Percentiles rank a stretch among this genome's conserved stretches.
Conservation (phyloP, 106 monocot genomes). For the Gastrodia elata region DNA sequence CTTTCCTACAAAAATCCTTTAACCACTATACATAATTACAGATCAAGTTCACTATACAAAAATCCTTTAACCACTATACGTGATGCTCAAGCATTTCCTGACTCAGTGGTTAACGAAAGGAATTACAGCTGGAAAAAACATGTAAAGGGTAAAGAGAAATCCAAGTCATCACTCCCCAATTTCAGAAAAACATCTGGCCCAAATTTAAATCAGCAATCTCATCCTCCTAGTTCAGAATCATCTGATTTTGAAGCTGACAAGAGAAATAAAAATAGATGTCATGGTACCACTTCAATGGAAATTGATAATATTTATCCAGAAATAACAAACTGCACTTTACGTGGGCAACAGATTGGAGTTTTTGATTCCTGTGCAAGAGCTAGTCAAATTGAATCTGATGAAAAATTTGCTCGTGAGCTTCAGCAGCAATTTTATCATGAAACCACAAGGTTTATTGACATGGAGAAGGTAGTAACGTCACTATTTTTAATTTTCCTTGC, state of each 20-base stretch:
- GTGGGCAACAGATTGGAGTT: conserved; percentile 3
- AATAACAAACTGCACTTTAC: neutral
- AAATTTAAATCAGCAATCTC: conserved; percentile 8
- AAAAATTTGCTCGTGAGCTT: conserved; percentile 53
- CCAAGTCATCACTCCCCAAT: conserved; percentile 7
- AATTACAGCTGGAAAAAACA: conserved; percentile 5
- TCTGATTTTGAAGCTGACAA: conserved; percentile 3
- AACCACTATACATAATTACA: neutral
- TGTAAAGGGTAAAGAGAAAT: conserved; percentile 33
- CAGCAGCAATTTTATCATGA: conserved; percentile 68
- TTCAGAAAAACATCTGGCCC: conserved; percentile 24
- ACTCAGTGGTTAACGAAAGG: conserved; percentile 10
- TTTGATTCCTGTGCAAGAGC: conserved; percentile 22
- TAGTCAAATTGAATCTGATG: conserved; percentile 62
- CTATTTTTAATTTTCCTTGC: conserved; percentile 1
- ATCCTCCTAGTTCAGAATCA: conserved; percentile 9
- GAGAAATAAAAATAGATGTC: neutral
- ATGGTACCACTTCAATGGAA: conserved; percentile 14
- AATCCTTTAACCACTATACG: conserved; percentile 5
- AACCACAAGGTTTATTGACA: conserved; percentile 14
- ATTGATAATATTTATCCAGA: conserved; percentile 28
- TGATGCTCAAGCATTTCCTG: neutral
- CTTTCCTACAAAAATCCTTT: conserved; percentile 4
- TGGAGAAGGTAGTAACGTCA: conserved; percentile 32
- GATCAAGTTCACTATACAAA: conserved; percentile 2